Conservation (phyloP, 2,329 filamentous ascomycete genomes). For the Aureobasidium sp. region DNA sequence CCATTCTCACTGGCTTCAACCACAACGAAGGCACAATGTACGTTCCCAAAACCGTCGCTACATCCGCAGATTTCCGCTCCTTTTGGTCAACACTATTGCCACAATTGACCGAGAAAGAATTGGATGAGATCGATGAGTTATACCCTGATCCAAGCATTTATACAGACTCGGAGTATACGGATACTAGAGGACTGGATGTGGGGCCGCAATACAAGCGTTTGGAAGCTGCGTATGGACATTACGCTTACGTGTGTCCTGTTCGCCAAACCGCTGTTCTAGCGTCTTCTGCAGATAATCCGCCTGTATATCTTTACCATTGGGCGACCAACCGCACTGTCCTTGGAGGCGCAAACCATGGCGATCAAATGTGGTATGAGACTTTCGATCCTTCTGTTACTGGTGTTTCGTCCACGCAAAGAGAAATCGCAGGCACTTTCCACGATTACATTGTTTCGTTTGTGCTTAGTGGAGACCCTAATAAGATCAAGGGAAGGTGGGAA, state of each 20-base stretch:
- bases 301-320: constrained; percentile 55
- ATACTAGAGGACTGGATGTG: constrained; percentile 30
- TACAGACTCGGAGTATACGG: constrained; percentile 35
- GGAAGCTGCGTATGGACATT: constrained; percentile 56
- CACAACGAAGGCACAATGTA: constrained; percentile 63
- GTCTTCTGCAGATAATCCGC: constrained; percentile 21
- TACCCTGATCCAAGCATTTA: constrained; percentile 54
- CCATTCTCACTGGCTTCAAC: constrained; percentile 63
- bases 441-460: constrained; percentile 30
- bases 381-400: constrained; percentile 22
- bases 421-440: constrained; percentile 27
- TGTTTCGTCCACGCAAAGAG: constrained; percentile 24
- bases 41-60: constrained; percentile 45
- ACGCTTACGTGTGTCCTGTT: constrained; percentile 58
- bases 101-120: constrained; percentile 44
- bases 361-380: constrained; percentile 30
- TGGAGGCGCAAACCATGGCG: constrained; percentile 29
- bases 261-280: constrained; percentile 49
- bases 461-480: constrained; percentile 28
- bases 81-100: constrained; percentile 61
- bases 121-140: constrained; percentile 48
- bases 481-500: constrained; percentile 19
- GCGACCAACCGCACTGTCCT: constrained; percentile 41
- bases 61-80: constrained; percentile 45
- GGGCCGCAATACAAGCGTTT: constrained; percentile 52